A percentile compares a stretch with the other conserved stretches of the same genome.
These are phyloP conservation scores for Barnettozyma sp. DNA, from an alignment of 805 yeast genomes.

Conservation along the genomic window DNA sequence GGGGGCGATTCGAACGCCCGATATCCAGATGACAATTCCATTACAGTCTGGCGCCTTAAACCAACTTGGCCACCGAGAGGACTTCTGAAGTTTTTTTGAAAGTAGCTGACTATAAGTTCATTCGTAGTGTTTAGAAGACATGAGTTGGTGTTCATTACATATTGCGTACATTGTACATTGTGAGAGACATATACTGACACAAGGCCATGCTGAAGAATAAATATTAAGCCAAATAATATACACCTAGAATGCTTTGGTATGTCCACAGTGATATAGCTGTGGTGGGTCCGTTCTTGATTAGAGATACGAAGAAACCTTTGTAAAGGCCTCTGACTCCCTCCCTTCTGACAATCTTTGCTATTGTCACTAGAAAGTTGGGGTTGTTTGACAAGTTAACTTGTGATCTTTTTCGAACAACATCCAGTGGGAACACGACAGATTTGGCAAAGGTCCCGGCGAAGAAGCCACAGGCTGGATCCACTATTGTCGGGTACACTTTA, in stretches of 20 bases:
- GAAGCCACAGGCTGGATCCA: conserved; percentile 59
- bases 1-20: conserved; percentile 22
- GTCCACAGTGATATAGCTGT: conserved; percentile 58
- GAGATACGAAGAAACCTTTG: conserved; percentile 63
- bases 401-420: conserved; percentile 68
- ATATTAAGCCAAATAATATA: too few relatives aligned
- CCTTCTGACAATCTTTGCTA: conserved; percentile 32
- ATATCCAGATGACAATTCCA: conserved; percentile 15
- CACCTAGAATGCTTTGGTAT: conserved; percentile 37
- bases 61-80: conserved; percentile 21
- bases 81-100: background rate
- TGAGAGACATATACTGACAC: too few relatives aligned
- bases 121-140: background rate
- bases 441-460: conserved; percentile 74
- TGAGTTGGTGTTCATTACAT: background rate
- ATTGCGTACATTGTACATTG: background rate
- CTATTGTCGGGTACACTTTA: conserved; percentile 12
- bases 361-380: conserved; percentile 27
- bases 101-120: background rate
- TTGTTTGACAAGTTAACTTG: conserved; percentile 48
- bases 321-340: conserved; percentile 71
- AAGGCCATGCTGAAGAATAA: too few relatives aligned
- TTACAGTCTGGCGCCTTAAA: conserved; percentile 21
- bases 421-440: conserved; percentile 75
- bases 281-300: conserved; percentile 76